Evolutionary conservation across 2,329 filamentous ascomycete species (phyloP), one percentile per base, ranked within the genome.

Genomic region (Graphilbum ipis-grandicollis): DNA sequence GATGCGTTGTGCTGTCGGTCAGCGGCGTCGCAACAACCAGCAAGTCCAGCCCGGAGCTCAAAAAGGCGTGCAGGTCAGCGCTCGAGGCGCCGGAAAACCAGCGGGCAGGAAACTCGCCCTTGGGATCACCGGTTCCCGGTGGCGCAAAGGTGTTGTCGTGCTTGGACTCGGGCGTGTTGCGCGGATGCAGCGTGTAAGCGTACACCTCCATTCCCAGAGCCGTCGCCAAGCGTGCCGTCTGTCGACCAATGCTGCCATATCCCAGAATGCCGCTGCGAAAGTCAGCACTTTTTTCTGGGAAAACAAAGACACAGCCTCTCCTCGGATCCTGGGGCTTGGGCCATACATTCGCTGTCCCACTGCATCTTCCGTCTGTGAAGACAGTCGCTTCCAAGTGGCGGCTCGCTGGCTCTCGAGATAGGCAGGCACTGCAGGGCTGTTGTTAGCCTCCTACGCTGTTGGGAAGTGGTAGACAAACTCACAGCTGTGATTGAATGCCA

Each of bases 131-230:
- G 8, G 79, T 80, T 0, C 75, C 72, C 0, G 74, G 71, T 0
- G 82, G 71, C 25, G 76, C 68, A 56, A 77, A 88, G 6, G 72
- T 68, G 13, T 56, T 51, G 53, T 88, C 79, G 21, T 55, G 59
- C 32, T 67, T 68, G 1, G 73, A 77, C 38, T 75, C 74, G 0
- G 73, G 66, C 0, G 79, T 83, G 9, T 60, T 52, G n/a, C 77
- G 74, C 1, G 77, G 68, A 19, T 70, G 71, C 0, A 79, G 73
- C 0, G 80, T 88, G 57, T 79, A 85, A 1, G 80, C 81, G 49
- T 84, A 63, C 1, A 88, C 69, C 21, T 72, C 63, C 66, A 82
- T 76, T 15, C 80, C 81, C 47, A 83, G 54, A 2, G 76, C 75
- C 13, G 62, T 62, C 10, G 68, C 68, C 3, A 82, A 63, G 9